Evolutionary conservation across 1,139 yeast genomes (phyloP), one percentile per base, ranked within the genome.

Genomic region (Saccharomyces hybrid): DNA sequence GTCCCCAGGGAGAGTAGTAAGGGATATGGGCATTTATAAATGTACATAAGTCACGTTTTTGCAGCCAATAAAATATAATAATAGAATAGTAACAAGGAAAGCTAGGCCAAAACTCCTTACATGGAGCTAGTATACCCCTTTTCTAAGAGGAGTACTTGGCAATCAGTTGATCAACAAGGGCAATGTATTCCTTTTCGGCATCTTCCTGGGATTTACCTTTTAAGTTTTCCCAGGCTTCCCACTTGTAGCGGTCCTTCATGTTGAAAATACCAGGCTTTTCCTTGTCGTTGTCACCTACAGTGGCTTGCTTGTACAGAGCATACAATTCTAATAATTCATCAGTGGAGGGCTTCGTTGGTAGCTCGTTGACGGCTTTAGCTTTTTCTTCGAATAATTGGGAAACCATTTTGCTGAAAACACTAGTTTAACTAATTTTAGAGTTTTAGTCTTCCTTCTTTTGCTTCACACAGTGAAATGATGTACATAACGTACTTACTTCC

Each of bases 251-350:
- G 65, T 93, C 97, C 78, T 86, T 88, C 76, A 93, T 80, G 75
- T 91, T 96, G 73, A 91, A 88, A 60, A 88, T 75, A 60, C 97
- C 95, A 55, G 96, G 85, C 74, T 86, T 86, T 57, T 82, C 75
- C 44, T 62, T 62, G 72, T 78, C 80, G 79, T 88, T 88, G 80
- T 93, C 99, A 62, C 99, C 99, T 57, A 85, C 86, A 50, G 98
- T 91, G 62, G 98, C 96, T 77, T 93, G 99, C 77, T 93, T 93
- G 85, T 80, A 93, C 68, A 93, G 80, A 47, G 95, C 97, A 77
- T 93, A 93, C 67, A 86, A 77, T 64, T 80, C 76, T 69, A 93
- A 81, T 71, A 90, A 78, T 73, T 91, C 97, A 68, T 88, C 95
- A 73, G 89, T 93, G 64, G 76, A 72, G 65, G 98, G 97, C 73